phyloP scores from a whole-genome alignment of 2,329 filamentous ascomycete genomes.

The Alternaria gansuensis region DNA sequence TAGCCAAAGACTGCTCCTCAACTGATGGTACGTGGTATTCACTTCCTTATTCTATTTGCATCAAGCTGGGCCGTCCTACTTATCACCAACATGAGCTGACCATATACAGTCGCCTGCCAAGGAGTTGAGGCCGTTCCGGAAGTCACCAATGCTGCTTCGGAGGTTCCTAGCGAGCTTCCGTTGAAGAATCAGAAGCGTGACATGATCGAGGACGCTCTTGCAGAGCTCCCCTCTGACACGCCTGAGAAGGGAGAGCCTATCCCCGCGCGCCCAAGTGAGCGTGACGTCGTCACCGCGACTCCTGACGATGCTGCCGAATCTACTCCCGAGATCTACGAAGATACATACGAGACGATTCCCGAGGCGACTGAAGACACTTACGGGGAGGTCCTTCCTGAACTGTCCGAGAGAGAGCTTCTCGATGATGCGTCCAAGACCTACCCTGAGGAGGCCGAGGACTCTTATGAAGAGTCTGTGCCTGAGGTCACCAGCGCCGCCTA shows the following conservation, averaged over 20 bases:
- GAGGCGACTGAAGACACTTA: background rate
- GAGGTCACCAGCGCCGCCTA: constrained; percentile 5
- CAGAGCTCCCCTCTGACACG: background rate
- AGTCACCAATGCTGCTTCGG: too few species aligned
- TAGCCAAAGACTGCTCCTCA: background rate
- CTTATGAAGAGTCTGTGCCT: background rate
- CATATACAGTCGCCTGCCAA: background rate
- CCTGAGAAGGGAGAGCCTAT: background rate
- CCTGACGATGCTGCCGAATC: background rate
- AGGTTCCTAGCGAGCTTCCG: background rate
- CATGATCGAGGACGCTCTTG: background rate
- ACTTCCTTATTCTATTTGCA: background rate
- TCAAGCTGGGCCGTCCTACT: too few species aligned
- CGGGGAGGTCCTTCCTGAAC: background rate
- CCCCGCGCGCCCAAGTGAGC: background rate
- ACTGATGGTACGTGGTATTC: background rate
- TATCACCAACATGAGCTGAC: background rate
- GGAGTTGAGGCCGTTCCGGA: too few species aligned
- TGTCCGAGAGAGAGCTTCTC: background rate
- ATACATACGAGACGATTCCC: background rate
- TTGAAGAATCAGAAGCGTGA: background rate
- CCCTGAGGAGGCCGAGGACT: background rate
- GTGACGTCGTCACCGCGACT: background rate
- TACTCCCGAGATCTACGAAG: background rate
- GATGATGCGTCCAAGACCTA: background rate